Evolutionary conservation across 2,329 filamentous ascomycete genomes (phyloP).

Genomic region (Aureobasidium sp.): DNA sequence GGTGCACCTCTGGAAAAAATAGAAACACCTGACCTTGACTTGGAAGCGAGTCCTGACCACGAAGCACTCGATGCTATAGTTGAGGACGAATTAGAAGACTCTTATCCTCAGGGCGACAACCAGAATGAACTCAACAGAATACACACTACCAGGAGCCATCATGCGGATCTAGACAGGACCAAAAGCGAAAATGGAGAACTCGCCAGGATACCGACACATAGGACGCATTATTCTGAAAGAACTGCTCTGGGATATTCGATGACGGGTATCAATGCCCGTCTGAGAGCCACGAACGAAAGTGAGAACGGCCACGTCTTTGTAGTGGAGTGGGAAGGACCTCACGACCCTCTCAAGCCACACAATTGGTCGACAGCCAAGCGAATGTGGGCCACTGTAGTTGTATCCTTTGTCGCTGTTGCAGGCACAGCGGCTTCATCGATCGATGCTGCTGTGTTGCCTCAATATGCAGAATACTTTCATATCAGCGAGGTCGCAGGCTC

Average conservation of each 20-base stretch:
- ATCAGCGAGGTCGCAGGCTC: conserved; percentile 13
- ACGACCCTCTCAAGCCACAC: conserved; percentile 15
- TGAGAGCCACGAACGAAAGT: conserved; percentile 15
- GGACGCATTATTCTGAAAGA: conserved; percentile 16
- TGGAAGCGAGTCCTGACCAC: not conserved
- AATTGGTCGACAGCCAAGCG: conserved; percentile 13
- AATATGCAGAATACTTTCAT: conserved; percentile 14
- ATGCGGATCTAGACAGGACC: not conserved
- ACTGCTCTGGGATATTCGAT: conserved; percentile 16
- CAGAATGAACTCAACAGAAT: conserved; percentile 12
- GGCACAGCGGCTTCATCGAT: conserved; percentile 16
- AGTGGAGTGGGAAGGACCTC: conserved; percentile 16
- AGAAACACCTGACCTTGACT: conserved; percentile 1
- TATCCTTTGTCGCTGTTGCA: conserved; percentile 14
- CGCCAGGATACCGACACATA: conserved; percentile 12
- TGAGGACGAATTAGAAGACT: conserved; percentile 9
- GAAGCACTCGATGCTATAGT: conserved; percentile 8
- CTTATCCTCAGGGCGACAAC: conserved; percentile 6
- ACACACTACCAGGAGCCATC: conserved; percentile 2
- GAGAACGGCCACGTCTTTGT: conserved; percentile 16
- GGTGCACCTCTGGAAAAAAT: not conserved
- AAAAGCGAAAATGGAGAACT: conserved; percentile 9
- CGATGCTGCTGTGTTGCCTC: conserved; percentile 15
- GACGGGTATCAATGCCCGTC: conserved; percentile 15
- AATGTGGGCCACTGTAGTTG: conserved; percentile 15